Evolutionary conservation across 345 rosid genomes (phyloP).

Genomic region (rapeseed (Brassica napus)): DNA sequence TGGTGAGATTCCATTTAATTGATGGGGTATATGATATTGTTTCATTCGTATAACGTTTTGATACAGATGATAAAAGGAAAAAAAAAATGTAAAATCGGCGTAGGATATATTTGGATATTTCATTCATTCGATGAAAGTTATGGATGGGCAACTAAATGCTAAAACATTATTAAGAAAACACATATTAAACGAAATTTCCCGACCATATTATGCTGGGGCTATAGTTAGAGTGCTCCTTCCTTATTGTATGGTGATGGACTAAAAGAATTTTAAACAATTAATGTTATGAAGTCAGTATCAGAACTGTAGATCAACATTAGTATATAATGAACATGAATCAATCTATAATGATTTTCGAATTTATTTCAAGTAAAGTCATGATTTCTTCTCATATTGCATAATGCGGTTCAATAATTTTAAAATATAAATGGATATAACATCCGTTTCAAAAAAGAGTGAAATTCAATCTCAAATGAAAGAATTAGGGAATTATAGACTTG

Average conservation of each 20-base stretch:
- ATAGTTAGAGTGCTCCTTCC: constrained; percentile 5
- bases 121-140: not conserved
- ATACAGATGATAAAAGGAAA: not conserved
- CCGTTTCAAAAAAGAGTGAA: not conserved
- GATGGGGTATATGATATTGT: constrained; percentile 27
- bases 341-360: not conserved
- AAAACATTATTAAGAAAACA: not conserved
- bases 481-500: not conserved
- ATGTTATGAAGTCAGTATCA: not conserved
- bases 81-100: not conserved
- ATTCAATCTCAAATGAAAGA: not conserved
- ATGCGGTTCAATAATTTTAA: too few species aligned
- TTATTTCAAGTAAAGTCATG: not conserved
- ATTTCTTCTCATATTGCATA: not conserved
- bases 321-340: not conserved
- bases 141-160: not conserved
- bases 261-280: not conserved
- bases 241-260: not conserved
- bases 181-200: not conserved
- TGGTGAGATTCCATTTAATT: constrained; percentile 8
- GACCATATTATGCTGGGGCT: constrained; percentile 9
- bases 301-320: not conserved
- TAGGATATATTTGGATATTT: not conserved
- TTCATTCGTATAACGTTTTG: constrained; percentile 1
- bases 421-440: not conserved